A percentile compares a stretch with the other conserved stretches of the same genome.
These are phyloP conservation scores for Pyrenula aspistea DNA, from an alignment of 495 filamentous ascomycete genomes.

Conservation along the genomic window DNA sequence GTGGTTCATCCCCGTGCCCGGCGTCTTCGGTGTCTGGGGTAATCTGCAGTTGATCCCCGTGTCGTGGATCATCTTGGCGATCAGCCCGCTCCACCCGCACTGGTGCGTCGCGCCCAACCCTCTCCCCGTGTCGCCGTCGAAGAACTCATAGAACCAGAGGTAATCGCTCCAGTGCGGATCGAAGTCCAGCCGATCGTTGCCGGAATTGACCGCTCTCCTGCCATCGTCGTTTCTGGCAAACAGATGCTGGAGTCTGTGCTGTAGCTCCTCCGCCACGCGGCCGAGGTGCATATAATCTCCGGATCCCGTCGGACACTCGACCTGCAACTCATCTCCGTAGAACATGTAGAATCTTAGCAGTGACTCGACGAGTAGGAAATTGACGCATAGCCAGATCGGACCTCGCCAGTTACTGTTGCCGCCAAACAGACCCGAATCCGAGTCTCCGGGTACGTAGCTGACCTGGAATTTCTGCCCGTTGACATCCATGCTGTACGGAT, in stretches of 20 bases:
- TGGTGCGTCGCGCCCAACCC: constrained; percentile 90
- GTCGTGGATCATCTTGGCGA: constrained; percentile 94
- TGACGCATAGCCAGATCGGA: constrained; percentile 92
- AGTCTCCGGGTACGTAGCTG: constrained; percentile 84
- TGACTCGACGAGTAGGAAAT: constrained; percentile 88
- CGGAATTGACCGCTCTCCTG: constrained; percentile 71
- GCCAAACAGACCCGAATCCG: constrained; percentile 84
- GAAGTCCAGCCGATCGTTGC: constrained; percentile 73
- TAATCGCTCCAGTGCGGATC: constrained; percentile 89
- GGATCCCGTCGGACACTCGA: constrained; percentile 89
- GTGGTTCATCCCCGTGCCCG: constrained; percentile 67
- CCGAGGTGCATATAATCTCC: constrained; percentile 94
- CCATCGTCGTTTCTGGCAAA: constrained; percentile 76
- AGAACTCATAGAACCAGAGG: constrained; percentile 95
- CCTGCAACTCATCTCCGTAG: constrained; percentile 75
- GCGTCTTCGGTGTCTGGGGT: constrained; percentile 84
- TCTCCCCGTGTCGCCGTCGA: constrained; percentile 82
- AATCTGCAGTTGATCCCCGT: constrained; percentile 90
- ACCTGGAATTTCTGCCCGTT: constrained; percentile 86
- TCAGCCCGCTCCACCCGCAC: constrained; percentile 93
- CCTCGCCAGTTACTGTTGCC: constrained; percentile 96
- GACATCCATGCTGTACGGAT: constrained; percentile 92
- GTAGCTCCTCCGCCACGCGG: constrained; percentile 90
- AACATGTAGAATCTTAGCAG: constrained; percentile 89
- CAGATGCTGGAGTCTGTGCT: constrained; percentile 87